Evolutionary conservation across 192 early-diverging fungal genomes (phyloP).

Genomic region (Entrophospora sp.): DNA sequence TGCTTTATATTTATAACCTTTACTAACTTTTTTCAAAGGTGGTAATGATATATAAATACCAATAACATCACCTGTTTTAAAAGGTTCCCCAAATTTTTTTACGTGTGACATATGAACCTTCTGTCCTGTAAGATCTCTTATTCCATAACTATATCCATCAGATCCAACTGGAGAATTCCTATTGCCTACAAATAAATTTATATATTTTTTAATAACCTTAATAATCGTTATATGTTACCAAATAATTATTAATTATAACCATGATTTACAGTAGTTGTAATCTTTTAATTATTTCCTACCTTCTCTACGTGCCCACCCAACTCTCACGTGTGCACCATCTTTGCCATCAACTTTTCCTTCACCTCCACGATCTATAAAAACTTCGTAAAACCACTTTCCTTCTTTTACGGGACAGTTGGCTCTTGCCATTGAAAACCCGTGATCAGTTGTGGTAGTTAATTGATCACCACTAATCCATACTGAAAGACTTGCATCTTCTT

Average conservation of each 20-base stretch:
- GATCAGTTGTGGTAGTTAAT: conserved; percentile 48
- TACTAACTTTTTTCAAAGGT: conserved; percentile 22
- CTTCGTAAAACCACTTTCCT: conserved; percentile 58
- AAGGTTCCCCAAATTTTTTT: conserved; percentile 44
- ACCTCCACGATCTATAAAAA: conserved; percentile 38
- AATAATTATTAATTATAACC: not conserved
- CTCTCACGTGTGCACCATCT: conserved; percentile 51
- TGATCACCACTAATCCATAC: conserved; percentile 48
- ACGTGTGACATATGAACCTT: conserved; percentile 45
- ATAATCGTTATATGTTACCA: not conserved
- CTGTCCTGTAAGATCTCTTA: conserved; percentile 55
- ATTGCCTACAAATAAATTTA: conserved; percentile 36
- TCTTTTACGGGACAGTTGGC: conserved; percentile 52
- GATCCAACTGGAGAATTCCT: conserved; percentile 57
- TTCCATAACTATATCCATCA: conserved; percentile 57
- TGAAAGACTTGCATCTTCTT: conserved; percentile 51
- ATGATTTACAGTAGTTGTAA: not conserved
- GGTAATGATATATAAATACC: conserved; percentile 51
- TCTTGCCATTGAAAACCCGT: conserved; percentile 55
- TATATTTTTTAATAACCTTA: not conserved
- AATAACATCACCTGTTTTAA: conserved; percentile 54
- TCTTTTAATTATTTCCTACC: conserved; percentile 24
- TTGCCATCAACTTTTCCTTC: conserved; percentile 31
- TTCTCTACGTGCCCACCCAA: conserved; percentile 57
- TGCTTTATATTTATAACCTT: conserved; percentile 5